Base-by-base conservation (phyloP, 2,329 filamentous ascomycete genomes). In the Cadophora sp. region DNA sequence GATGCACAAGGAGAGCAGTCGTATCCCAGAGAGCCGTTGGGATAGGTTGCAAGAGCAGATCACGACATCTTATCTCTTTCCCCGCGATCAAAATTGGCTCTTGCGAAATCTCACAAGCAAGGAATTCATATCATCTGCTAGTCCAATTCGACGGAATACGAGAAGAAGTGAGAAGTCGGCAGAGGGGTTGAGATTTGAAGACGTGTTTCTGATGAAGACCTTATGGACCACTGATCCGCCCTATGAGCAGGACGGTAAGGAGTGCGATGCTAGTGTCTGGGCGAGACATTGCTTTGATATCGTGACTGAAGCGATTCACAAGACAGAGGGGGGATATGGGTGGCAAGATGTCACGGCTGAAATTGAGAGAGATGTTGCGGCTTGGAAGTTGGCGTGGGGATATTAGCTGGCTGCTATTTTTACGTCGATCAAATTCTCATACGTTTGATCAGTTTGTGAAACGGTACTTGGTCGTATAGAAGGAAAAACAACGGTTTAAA, bases 221-320 rank as follows among this genome's bases (percentile, higher is more conserved):
- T 36, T 22, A 2, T 62, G 59, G 59, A 41, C 20, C 8, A 53
- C 6, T 39, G 3, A 41, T 39, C 24, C 36, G 5, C 9, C 3
- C 3, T 16, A 24, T 24, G 36, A 8, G 3, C 22, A 7, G n/a
- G 22, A 39, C 9, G 33, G 48, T 20, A 36, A 47, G 6, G 14
- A 30, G 27, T 30, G 27, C 6, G 4, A 51, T 39, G 33, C 9
- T 6, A 30, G 56, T 20, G 22, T 45, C 3, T 67, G 61, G 65
- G 65, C 61, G 9, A 61, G 65, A 16, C 65, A 64, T 62, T 27
- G 61, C 6, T 67, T 67, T 60, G 65, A 67, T 47, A 45, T 67
- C 50, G 60, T 67, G 30, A 64, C 55, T 7, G 33, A 39, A 18
- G 24, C 56, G 7, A 4, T 22, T 6, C 65, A 67, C 45, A 27